Percentiles rank a stretch among this genome's conserved stretches.
These are phyloP conservation scores for Inga oerstediana DNA, from an alignment of 306 rosid species.

Conservation along the genomic window DNA sequence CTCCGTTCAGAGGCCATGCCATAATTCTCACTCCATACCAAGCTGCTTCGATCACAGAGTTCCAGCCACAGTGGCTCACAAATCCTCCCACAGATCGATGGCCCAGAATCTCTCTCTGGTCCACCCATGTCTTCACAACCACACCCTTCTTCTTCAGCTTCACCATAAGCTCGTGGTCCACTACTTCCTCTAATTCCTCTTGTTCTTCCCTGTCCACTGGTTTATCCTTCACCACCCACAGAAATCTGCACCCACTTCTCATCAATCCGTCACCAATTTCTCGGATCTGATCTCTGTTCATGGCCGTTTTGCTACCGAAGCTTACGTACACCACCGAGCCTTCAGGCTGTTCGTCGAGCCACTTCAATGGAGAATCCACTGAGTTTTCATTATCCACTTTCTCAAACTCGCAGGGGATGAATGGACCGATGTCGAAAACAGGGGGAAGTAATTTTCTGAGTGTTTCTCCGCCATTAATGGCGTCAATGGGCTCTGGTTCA, in stretches of 20 bases:
- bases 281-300: conserved; percentile 36
- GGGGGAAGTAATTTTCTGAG: conserved; percentile 38
- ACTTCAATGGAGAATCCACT: conserved; percentile 19
- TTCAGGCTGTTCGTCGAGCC: conserved; percentile 42
- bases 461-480: conserved; percentile 40
- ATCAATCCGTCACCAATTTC: conserved; percentile 54
- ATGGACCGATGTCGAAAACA: conserved; percentile 54
- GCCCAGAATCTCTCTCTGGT: conserved; percentile 38
- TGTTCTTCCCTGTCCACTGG: conserved; percentile 27
- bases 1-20: conserved; percentile 1
- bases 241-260: conserved; percentile 45
- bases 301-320: conserved; percentile 51
- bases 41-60: conserved; percentile 46
- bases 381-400: conserved; percentile 23
- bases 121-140: conserved; percentile 50
- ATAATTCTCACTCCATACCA: conserved; percentile 38
- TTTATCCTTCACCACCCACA: conserved; percentile 61
- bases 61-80: conserved; percentile 59
- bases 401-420: conserved; percentile 53
- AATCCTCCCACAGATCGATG: conserved; percentile 50
- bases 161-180: conserved; percentile 33
- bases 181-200: neutral
- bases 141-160: conserved; percentile 33
- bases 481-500: conserved; percentile 38
- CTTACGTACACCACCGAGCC: conserved; percentile 47